Conservation (phyloP, 805 yeast genomes). For the Saitoella complicata region DNA sequence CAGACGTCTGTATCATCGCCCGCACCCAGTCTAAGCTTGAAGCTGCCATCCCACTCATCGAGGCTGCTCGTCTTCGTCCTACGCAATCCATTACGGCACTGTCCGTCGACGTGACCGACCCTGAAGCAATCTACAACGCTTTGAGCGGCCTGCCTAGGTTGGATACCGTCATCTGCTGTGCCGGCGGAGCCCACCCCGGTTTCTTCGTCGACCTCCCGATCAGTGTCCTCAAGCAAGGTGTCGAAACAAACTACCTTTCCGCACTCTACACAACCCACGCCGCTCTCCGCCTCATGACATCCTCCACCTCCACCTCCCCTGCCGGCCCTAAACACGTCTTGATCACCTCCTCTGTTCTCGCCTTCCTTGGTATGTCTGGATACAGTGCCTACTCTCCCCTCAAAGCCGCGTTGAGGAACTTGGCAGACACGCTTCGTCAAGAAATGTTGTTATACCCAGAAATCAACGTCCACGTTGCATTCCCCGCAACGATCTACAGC, state of each 20-base stretch:
- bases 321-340: slow-evolving; percentile 33
- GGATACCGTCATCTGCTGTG: no score
- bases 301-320: slow-evolving; percentile 3
- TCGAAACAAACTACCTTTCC: neutral
- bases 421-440: slow-evolving; percentile 66
- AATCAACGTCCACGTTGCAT: slow-evolving; percentile 54
- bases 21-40: neutral
- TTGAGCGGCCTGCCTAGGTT: no score
- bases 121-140: neutral
- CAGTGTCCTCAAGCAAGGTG: neutral
- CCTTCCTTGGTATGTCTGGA: slow-evolving; percentile 79
- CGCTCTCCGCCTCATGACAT: neutral
- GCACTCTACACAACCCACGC: slow-evolving; percentile 1
- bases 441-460: slow-evolving; percentile 49
- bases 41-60: neutral
- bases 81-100: no score
- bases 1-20: slow-evolving; percentile 25
- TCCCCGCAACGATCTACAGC: slow-evolving; percentile 78
- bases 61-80: no score
- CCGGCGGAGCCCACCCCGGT: neutral
- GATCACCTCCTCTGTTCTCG: slow-evolving; percentile 59
- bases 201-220: neutral
- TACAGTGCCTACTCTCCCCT: slow-evolving; percentile 81
- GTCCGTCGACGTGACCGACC: slow-evolving; percentile 1
- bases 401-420: slow-evolving; percentile 64